Percentiles rank a stretch among this genome's conserved stretches.
These are phyloP conservation scores for Cubamyces lactineus DNA, from an alignment of 768 basidiomycete genomes.

Conservation along the genomic window DNA sequence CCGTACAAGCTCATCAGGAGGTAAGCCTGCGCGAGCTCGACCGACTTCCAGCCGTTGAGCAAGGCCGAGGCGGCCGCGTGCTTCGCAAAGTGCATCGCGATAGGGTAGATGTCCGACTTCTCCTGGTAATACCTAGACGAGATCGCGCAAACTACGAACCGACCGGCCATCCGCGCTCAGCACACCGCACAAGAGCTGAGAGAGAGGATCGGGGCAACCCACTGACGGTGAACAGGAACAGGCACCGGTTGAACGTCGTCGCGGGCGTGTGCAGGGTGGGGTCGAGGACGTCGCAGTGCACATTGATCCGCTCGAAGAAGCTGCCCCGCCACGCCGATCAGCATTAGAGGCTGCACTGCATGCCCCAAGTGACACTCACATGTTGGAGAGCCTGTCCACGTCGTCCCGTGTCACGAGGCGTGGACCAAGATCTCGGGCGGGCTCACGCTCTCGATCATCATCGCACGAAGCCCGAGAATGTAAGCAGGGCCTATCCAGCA, in stretches of 20 bases:
- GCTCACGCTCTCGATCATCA: constrained; percentile 75
- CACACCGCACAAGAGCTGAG: background rate
- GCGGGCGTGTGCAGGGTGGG: constrained; percentile 80
- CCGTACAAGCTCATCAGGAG: constrained; percentile 84
- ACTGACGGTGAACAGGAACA: constrained; percentile 90
- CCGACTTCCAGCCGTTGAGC: constrained; percentile 57
- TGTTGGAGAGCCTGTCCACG: constrained; percentile 82
- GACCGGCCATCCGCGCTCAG: background rate
- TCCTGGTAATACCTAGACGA: constrained; percentile 83
- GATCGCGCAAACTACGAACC: constrained; percentile 81
- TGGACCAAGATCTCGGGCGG: constrained; percentile 84
- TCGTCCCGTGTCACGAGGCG: constrained; percentile 74
- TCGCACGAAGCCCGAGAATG: constrained; percentile 68
- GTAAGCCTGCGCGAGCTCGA: constrained; percentile 91
- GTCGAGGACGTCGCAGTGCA: constrained; percentile 74
- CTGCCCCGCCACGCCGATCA: constrained; percentile 39
- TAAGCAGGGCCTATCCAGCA: constrained; percentile 61
- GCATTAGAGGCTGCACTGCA: too few relatives aligned
- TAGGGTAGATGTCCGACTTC: constrained; percentile 82
- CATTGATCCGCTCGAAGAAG: constrained; percentile 73
- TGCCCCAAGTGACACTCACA: constrained; percentile 50
- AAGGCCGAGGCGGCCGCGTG: constrained; percentile 80
- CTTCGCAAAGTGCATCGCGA: constrained; percentile 89
- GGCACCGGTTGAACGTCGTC: constrained; percentile 79
- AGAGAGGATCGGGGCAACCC: constrained; percentile 39